Evolutionary conservation across 192 early-diverging fungal genomes (phyloP), one percentile per base, ranked within the genome.

Genomic region (Backusella tuberculispora): DNA sequence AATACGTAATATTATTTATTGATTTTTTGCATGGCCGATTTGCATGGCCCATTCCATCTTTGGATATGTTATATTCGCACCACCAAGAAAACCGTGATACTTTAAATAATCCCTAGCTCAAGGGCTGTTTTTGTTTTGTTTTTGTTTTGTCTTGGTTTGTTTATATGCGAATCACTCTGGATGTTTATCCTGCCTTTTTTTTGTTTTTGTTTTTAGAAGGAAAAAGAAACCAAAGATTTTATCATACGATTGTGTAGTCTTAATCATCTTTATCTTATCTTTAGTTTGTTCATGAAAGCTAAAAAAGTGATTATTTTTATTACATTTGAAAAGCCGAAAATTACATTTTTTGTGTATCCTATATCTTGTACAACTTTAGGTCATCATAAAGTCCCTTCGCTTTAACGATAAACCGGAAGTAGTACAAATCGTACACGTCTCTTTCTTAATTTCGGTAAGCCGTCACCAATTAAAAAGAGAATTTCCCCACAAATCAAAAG

Each of bases 351-450:
- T 66, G 64, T 38, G 64, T 17, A 38, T 66, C 17, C 64, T 14
- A 38, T 66, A 5, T 66, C 64, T 1, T 66, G 64, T 66, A 15
- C 37, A 40, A 66, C 38, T 15, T 38, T 66, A 34, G 64, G 29
- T 67, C 66, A 67, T 38, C 19, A 5, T 67, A 42, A 29, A 47
- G 2, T 68, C n/a, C 14, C 45, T 34, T 47, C 68, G 68, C 68
- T 45, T 69, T 69, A 69, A 69, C 44, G 19, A 69, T 69, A 69
- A 47, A 47, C 68, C 68, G 68, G 26, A 3, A 60, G 53, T 60
- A 26, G 53, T 60, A 60, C 53, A 60, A 60, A 60, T 60, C 21
- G 26, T 60, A 60, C 53, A 24, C 53, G 19, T 60, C 53, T 60
- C 21, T 60, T 60, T 60, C 53, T 60, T 60, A 60, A 60, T 60